Evolutionary conservation across 2,329 filamentous ascomycete genomes (phyloP), one percentile per base, ranked within the genome.

Genomic region (Byssothecium circinans): DNA sequence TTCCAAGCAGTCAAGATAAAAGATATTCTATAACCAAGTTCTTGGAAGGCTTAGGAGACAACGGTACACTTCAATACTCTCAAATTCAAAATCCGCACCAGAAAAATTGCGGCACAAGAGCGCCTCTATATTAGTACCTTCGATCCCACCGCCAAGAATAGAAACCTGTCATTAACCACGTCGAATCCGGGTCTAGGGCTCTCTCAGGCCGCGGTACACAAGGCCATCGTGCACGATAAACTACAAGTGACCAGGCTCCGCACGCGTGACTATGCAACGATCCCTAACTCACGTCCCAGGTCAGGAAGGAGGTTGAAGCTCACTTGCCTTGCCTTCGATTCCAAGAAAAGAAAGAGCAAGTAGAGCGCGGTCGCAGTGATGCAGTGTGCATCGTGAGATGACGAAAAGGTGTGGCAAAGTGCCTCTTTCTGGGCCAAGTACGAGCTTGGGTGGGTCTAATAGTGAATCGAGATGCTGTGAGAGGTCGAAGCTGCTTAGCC

Each of bases 401-500:
- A 41, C 47, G 53, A 47, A 46, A 45, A 51, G 34, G 49, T 52
- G 47, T 52, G 41, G 53, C 42, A 41, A 44, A 52, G 23, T 38
- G 17, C 36, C 52, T 43, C 27, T 46, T 63, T 63, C 49, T 32
- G 29, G 29, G 57, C 54, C 56, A 65, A 62, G 49, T 45, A 41
- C 50, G 34, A 38, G 33, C 19, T 27, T 47, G 40, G 38, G 6
- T 32, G 38, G 34, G 47, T 42, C 46, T 55, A 50, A 56, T 45
- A 45, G 27, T 37, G n/a, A 53, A 53, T 54, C 14, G 12, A 4
- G 29, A 12, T 12, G 29, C 12, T 57, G 32, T 59, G 53, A 62
- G 49, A 60, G 61, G 61, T 45, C 41, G 39, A 36, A 20, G 14
- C 25, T 27, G 56, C 67, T 68, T 65, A 68, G n/a, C 63, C 64